Evolutionary conservation across 2,329 filamentous ascomycete species (phyloP).

Genomic region (Botrytis aclada): DNA sequence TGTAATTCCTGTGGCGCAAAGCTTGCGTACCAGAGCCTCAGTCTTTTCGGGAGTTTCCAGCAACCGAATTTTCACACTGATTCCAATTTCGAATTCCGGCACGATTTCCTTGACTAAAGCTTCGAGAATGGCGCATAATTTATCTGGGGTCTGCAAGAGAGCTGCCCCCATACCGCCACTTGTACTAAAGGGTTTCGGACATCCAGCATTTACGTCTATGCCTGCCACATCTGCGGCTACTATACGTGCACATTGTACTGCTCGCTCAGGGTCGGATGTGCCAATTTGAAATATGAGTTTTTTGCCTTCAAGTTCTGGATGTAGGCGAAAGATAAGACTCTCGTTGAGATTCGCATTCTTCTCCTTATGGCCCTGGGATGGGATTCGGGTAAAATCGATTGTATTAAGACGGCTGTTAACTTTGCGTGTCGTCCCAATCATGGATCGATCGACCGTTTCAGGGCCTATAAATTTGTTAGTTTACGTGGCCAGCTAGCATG

Average conservation of each 20-base stretch:
- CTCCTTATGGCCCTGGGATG: conserved; percentile 66
- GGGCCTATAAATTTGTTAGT: conserved; percentile 55
- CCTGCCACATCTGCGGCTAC: conserved; percentile 86
- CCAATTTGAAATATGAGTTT: conserved; percentile 89
- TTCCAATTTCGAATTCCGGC: conserved; percentile 78
- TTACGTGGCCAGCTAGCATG: conserved; percentile 19
- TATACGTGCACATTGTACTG: conserved; percentile 78
- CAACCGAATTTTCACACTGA: conserved; percentile 94
- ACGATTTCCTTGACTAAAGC: conserved; percentile 77
- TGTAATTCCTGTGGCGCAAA: conserved; percentile 86
- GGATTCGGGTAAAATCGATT: conserved; percentile 77
- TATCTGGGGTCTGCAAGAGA: conserved; percentile 79
- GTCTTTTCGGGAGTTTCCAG: conserved; percentile 75
- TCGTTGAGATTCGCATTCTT: conserved; percentile 52
- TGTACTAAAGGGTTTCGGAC: conserved; percentile 94
- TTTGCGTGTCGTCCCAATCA: conserved; percentile 81
- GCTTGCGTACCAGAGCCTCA: conserved; percentile 68
- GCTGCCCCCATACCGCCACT: conserved; percentile 94
- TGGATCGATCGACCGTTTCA: conserved; percentile 87
- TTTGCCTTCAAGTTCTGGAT: conserved; percentile 71
- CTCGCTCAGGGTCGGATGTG: conserved; percentile 76
- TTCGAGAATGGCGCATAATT: conserved; percentile 76
- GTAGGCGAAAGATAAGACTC: conserved; percentile 79
- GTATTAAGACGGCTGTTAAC: conserved; percentile 74
- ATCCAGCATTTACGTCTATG: conserved; percentile 97